Base-by-base conservation (phyloP, 2,329 filamentous ascomycete genomes). In the Sporothrix curviconia region DNA sequence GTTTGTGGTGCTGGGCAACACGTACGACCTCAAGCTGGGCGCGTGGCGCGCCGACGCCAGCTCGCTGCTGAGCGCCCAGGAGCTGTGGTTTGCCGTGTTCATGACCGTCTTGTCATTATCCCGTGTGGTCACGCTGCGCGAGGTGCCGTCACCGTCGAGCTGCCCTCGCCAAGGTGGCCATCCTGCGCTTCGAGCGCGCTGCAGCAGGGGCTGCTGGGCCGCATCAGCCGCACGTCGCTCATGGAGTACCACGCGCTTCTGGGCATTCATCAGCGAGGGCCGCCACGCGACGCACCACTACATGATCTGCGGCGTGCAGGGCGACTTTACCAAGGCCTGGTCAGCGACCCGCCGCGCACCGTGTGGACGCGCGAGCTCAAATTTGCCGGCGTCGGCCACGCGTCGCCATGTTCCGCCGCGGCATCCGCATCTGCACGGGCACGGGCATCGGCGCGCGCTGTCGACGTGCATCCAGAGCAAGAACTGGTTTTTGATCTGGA, bases 231-330 rank as follows among this genome's bases (percentile, higher is more conserved):
- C 40, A 72, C 71, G 4, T 73, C 71, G 4, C 66, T 74, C 53
- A 74, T 74, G 72, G 72, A 74, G 60, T 74, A 74, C 62, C 72
- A 74, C 50, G 71, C 71, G 9, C 74, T 74, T 56, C n/a, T n/a
- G n/a, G 72, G 72, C 9, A 72, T n/a, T 72, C 59, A 73, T 74
- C 61, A 73, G 70, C 63, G 71, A 73, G 62, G 70, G 71, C 22
- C 66, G 65, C 7, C 68, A 70, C 36, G 68, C 71, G 14, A 43
- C 42, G 2, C 67, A 62, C 61, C 71, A 74, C 62, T 74, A 74
- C 63, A 72, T 74, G 70, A 72, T 74, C 40, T 74, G 72, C 59
- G 72, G 72, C 55, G 71, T 74, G 12, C 72, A 74, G 61, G 72
- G 72, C 24, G 72, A 74, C 61, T 74, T 74, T 60, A 74, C 72